Evolutionary conservation across 495 filamentous ascomycete species (phyloP).

Genomic region (Aspergillus homomorphus): DNA sequence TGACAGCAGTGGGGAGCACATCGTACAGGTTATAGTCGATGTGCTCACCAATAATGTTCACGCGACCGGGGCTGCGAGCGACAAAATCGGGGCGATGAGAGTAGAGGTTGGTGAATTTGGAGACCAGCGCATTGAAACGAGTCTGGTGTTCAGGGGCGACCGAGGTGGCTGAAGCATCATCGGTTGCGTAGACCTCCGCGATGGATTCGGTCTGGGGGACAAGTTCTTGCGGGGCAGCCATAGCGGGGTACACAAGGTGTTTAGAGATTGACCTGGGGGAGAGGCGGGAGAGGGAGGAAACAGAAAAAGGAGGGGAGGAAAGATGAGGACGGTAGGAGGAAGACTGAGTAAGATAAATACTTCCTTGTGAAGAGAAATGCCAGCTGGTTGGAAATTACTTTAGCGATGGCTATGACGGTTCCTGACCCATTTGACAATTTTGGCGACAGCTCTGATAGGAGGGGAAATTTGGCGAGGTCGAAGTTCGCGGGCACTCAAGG

Average conservation of each 20-base stretch:
- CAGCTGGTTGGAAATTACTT: neutral
- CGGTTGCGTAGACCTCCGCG: slow-evolving; percentile 49
- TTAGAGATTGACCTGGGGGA: neutral
- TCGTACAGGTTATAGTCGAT: slow-evolving; percentile 98
- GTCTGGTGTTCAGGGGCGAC: slow-evolving; percentile 38
- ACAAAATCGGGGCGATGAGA: slow-evolving; percentile 73
- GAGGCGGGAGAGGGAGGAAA: neutral
- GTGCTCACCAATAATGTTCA: slow-evolving; percentile 99
- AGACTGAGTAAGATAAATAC: too few relatives aligned
- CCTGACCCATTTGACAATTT: neutral
- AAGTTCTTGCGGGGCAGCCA: slow-evolving; percentile 45
- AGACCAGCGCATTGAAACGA: slow-evolving; percentile 70
- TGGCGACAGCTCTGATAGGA: neutral
- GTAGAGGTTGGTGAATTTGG: slow-evolving; percentile 71
- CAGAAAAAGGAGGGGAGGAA: slow-evolving; percentile 1
- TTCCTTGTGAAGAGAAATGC: neutral
- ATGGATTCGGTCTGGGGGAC: slow-evolving; percentile 50
- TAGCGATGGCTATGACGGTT: neutral
- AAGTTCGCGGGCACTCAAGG: too few relatives aligned
- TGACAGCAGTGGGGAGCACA: slow-evolving; percentile 92
- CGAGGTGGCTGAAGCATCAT: slow-evolving; percentile 38
- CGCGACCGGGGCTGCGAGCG: slow-evolving; percentile 84
- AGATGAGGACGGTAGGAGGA: neutral
- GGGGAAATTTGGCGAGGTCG: slow-evolving; percentile 2
- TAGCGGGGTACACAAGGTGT: slow-evolving; percentile 28